Conservation (phyloP, 176 grass and related monocot genomes). For the Juncus effusus region DNA sequence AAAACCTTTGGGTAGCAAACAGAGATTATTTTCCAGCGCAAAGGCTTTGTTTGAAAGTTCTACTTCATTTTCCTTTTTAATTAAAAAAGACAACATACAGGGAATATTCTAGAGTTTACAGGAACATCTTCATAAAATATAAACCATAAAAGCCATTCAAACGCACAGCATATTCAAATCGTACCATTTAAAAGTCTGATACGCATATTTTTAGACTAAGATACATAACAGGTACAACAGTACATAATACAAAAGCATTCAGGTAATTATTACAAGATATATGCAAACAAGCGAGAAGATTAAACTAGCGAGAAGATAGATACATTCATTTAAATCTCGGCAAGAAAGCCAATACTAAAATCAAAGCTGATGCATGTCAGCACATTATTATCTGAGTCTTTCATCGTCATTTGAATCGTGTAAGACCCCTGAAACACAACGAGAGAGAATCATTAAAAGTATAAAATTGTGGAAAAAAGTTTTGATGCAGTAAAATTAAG, state of each 20-base stretch:
- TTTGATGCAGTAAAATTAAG: not conserved
- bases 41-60: too few species aligned
- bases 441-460: constrained; percentile 16
- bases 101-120: too few species aligned
- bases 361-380: constrained; percentile 75
- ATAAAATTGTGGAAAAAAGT: not conserved
- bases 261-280: not conserved
- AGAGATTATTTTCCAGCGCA: too few species aligned
- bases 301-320: not conserved
- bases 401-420: constrained; percentile 62
- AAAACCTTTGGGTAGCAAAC: too few species aligned
- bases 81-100: too few species aligned
- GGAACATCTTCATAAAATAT: too few species aligned
- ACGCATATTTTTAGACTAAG: not conserved
- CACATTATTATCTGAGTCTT: constrained; percentile 28
- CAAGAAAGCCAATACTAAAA: constrained; percentile 54
- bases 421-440: constrained; percentile 52
- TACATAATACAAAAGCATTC: not conserved
- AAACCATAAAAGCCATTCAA: not conserved
- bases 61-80: too few species aligned
- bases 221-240: not conserved
- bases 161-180: not conserved
- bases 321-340: constrained; percentile 3
- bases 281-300: constrained; percentile 1
- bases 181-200: not conserved